Evolutionary conservation across 352 stramenopile species (phyloP).

Genomic region (Globisporangium nunn): DNA sequence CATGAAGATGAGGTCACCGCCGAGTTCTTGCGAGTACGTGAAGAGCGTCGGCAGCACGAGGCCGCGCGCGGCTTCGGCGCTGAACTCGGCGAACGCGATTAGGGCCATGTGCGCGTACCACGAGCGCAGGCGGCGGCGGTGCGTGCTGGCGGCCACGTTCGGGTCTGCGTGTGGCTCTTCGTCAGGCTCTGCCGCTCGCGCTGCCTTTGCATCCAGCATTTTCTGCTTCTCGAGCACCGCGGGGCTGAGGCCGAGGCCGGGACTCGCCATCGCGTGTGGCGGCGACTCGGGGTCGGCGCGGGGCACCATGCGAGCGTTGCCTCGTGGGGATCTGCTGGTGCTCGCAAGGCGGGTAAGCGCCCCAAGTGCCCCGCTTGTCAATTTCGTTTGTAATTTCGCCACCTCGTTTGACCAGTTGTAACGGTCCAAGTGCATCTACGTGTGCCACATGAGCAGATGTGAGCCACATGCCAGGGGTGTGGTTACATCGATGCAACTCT

Average conservation of each 20-base stretch:
- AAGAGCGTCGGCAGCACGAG: conserved; percentile 67
- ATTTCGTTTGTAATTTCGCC: too few species aligned
- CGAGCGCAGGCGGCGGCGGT: conserved; percentile 1
- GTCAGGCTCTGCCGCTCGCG: not conserved
- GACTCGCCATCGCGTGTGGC: not conserved
- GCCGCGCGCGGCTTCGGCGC: conserved; percentile 46
- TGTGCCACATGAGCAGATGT: too few species aligned
- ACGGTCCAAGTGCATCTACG: not conserved
- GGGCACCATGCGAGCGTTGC: not conserved
- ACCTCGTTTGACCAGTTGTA: not conserved
- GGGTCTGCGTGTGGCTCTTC: not conserved
- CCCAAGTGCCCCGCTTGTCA: too few species aligned
- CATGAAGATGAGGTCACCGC: conserved; percentile 45
- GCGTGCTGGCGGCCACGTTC: too few species aligned
- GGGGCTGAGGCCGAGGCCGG: conserved; percentile 1
- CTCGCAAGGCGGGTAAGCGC: too few species aligned
- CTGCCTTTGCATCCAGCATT: not conserved
- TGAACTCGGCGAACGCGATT: conserved; percentile 54
- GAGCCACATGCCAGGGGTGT: too few species aligned
- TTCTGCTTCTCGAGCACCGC: conserved; percentile 5
- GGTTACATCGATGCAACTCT: too few species aligned
- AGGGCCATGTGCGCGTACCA: conserved; percentile 60
- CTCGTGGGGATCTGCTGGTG: not conserved
- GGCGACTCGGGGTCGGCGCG: not conserved
- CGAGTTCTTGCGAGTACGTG: conserved; percentile 48